Evolutionary conservation across 83 land plant species (phyloP).

Genomic region (Thuja plicata): DNA sequence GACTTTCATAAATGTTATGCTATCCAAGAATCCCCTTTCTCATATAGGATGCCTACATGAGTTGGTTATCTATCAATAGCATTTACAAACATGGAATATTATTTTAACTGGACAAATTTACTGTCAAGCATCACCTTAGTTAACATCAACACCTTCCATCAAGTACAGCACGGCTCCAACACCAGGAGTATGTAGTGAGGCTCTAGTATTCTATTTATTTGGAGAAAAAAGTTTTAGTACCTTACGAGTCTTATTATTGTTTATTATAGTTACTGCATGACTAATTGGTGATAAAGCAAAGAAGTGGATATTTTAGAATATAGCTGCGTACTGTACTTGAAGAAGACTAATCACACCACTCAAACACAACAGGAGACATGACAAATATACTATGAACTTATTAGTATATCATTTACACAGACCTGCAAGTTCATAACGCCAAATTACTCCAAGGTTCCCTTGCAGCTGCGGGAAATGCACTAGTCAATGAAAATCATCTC

Average conservation of each 20-base stretch:
- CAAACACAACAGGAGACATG: background rate
- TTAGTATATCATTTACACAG: background rate
- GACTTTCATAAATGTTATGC: background rate
- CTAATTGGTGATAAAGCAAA: background rate
- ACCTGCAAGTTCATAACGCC: background rate
- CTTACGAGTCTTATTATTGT: background rate
- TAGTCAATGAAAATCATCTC: background rate
- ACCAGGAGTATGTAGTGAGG: background rate
- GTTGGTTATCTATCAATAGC: background rate
- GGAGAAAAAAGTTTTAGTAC: background rate
- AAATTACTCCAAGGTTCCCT: background rate
- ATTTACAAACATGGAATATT: background rate
- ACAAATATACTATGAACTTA: background rate
- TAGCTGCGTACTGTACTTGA: background rate
- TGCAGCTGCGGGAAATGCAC: background rate
- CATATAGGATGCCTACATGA: background rate
- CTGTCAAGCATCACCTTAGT: background rate
- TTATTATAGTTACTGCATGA: background rate
- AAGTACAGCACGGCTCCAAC: background rate
- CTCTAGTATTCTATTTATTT: background rate
- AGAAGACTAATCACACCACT: background rate
- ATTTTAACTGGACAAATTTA: background rate
- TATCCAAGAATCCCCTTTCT: background rate
- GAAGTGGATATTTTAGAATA: slow-evolving; percentile 1
- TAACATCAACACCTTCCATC: background rate